Conservation (phyloP, 148 eudicot species). For the Vaccinium darrowii region DNA sequence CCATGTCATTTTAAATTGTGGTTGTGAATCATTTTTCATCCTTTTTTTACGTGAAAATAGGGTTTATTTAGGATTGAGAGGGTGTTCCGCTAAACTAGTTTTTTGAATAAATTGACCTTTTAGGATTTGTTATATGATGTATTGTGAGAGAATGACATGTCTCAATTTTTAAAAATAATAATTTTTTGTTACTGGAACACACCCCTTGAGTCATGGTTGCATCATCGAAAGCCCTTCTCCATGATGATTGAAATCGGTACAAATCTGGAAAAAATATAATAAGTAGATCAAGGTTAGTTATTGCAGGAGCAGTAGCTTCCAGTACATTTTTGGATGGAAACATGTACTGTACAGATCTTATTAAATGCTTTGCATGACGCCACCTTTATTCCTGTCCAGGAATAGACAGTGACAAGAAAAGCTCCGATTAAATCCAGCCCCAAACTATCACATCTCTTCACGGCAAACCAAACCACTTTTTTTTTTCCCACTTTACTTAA, state of each 20-base stretch:
- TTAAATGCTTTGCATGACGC: background rate
- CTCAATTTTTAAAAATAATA: no score
- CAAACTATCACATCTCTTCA: background rate
- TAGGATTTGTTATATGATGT: no score
- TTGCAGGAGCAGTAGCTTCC: background rate
- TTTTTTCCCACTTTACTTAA: no score
- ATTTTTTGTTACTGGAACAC: no score
- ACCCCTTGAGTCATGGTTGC: background rate
- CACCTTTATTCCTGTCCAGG: background rate
- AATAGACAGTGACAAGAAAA: background rate
- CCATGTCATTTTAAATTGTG: background rate
- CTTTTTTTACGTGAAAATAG: background rate
- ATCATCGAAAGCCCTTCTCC: background rate
- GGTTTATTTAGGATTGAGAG: background rate
- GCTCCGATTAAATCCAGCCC: background rate
- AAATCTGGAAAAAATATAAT: background rate
- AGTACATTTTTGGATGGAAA: background rate
- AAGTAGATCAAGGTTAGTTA: slow-evolving; percentile 5
- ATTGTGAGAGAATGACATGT: no score
- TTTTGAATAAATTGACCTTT: no score
- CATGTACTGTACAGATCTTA: background rate
- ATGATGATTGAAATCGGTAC: background rate
- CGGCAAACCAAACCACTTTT: background rate
- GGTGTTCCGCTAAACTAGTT: no score
- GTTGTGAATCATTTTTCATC: background rate